Evolutionary conservation across 768 basidiomycete genomes (phyloP), one percentile per base, ranked within the genome.

Genomic region (Tylopilus subfusipes): DNA sequence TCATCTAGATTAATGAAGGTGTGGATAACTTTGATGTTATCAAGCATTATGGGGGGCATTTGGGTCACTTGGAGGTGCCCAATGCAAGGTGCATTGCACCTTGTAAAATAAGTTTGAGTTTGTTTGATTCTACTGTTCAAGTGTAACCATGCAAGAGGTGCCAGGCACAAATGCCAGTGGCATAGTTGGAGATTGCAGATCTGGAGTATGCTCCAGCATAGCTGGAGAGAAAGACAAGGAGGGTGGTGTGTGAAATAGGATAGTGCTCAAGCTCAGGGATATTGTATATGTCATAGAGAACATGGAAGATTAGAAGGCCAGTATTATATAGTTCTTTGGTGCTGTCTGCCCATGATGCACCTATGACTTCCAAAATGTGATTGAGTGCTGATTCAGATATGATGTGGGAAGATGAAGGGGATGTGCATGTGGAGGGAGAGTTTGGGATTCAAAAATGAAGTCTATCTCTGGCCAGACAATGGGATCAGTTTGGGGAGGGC

Each of bases 221-320:
- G 6, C 39, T 48, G 0, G 39, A 19, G 0, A 57, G 5, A n/a
- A 57, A 55, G 2, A 48, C 19, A 0, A 12, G 0, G 0, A 57
- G 30, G 2, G 30, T 19, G 0, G n/a, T 0, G 0, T 25, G 24
- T 0, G 30, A 50, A 1, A 33, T n/a, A 1, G 51, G 42, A 0
- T 10, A 27, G 11, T 4, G 38, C 11, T 0, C 36, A 48, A 1
- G 48, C 22, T 43, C 14, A 0, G 64, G 62, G 0, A 68, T 19
- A 38, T 19, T 14, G 13, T 51, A n/a, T n/a, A n/a, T n/a, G n/a
- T n/a, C n/a, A n/a, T n/a, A n/a, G n/a, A n/a, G n/a, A n/a, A n/a
- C n/a, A n/a, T n/a, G n/a, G n/a, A n/a, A n/a, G n/a, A n/a, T n/a
- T n/a, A n/a, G n/a, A n/a, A n/a, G n/a, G n/a, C n/a, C n/a, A n/a